Percentiles rank a stretch among this genome's conserved stretches.
Evolutionary conservation across 192 early-diverging fungal species (phyloP).

Genomic region (Podila epicladia): DNA sequence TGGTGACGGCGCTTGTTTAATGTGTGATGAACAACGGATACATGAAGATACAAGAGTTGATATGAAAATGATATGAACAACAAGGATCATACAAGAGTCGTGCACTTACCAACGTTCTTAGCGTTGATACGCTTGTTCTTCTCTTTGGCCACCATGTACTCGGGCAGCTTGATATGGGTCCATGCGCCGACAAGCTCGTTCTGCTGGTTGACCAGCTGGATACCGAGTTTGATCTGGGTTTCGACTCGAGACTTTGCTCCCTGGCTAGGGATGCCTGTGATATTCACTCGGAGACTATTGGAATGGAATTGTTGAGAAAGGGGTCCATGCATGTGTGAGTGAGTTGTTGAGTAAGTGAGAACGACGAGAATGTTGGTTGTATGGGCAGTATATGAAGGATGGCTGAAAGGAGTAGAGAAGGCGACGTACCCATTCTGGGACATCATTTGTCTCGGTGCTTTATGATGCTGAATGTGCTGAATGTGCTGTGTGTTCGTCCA

Average conservation of each 20-base stretch:
- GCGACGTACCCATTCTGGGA: conserved; percentile 32
- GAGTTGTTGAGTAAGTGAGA: background rate
- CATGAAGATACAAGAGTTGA: background rate
- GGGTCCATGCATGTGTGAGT: background rate
- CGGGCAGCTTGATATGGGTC: conserved; percentile 87
- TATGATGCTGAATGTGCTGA: background rate
- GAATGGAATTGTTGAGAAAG: background rate
- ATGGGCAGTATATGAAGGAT: background rate
- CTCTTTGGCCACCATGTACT: conserved; percentile 85
- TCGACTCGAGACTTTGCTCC: conserved; percentile 91
- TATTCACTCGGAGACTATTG: conserved; percentile 42
- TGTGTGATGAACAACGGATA: background rate
- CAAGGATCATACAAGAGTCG: too few relatives aligned
- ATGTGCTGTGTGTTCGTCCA: too few relatives aligned
- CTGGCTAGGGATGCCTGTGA: conserved; percentile 58
- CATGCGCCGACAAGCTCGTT: conserved; percentile 79
- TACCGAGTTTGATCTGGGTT: conserved; percentile 92
- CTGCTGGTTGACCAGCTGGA: conserved; percentile 78
- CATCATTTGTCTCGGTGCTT: conserved; percentile 13
- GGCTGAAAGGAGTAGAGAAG: too few relatives aligned
- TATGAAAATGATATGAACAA: background rate
- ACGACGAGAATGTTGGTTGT: background rate
- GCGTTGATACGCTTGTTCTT: conserved; percentile 63
- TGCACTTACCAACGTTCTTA: conserved; percentile 41
- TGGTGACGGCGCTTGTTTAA: conserved; percentile 7